Evolutionary conservation across 805 yeast genomes (phyloP).

Genomic region (Ogataea sp.): DNA sequence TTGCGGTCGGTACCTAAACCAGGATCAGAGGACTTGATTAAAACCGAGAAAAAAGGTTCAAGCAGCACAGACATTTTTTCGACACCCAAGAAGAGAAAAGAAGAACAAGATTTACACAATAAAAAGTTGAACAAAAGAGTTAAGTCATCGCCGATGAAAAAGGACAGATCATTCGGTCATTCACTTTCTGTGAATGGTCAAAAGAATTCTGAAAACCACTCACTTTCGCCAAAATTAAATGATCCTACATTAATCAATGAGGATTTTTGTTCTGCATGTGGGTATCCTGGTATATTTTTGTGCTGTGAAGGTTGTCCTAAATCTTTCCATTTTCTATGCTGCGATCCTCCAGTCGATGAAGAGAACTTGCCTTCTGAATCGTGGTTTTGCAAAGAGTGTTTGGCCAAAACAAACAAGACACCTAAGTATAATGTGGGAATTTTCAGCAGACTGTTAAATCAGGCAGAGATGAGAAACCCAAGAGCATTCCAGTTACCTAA

Average conservation of each 20-base stretch:
- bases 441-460: constrained; percentile 49
- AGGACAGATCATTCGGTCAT: constrained; percentile 7
- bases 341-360: constrained; percentile 83
- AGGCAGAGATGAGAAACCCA: constrained; percentile 55
- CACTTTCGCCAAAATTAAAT: too few species aligned
- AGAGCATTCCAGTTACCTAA: constrained; percentile 60
- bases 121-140: constrained; percentile 7
- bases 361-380: constrained; percentile 71
- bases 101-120: background rate
- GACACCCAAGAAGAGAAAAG: background rate
- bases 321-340: constrained; percentile 86
- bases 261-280: constrained; percentile 88
- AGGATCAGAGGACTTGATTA: background rate
- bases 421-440: constrained; percentile 32
- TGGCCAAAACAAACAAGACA: constrained; percentile 26
- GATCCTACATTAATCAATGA: constrained; percentile 43
- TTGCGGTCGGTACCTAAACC: background rate
- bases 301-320: constrained; percentile 93
- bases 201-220: too few species aligned
- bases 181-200: too few species aligned
- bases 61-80: background rate
- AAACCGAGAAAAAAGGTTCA: background rate
- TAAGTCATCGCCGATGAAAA: constrained; percentile 15
- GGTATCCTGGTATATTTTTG: constrained; percentile 78
- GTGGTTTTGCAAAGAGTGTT: constrained; percentile 85